A percentile compares a stretch with the other conserved stretches of the same genome.
These are phyloP conservation scores for Lactifluus piperatus DNA, from an alignment of 768 basidiomycete species.

Conservation along the genomic window DNA sequence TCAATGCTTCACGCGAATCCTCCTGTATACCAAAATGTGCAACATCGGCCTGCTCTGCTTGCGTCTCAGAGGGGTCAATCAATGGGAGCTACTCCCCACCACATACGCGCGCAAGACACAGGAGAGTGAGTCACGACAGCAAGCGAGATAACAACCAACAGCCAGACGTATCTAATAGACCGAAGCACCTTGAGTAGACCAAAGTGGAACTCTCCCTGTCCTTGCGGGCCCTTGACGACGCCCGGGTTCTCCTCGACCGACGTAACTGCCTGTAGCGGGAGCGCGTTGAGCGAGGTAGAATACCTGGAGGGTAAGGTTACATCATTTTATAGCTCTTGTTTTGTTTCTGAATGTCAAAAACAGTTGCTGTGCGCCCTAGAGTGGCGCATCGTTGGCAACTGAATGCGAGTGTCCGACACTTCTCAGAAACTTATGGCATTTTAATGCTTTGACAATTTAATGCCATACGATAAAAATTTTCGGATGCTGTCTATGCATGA, in stretches of 20 bases:
- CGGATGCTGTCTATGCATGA: no score
- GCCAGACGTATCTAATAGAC: neutral
- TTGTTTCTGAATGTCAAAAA: no score
- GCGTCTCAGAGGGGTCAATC: conserved; percentile 37
- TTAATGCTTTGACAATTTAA: no score
- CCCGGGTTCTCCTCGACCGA: conserved; percentile 34
- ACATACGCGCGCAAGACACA: no score
- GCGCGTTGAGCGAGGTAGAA: conserved; percentile 41
- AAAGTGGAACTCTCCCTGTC: conserved; percentile 54
- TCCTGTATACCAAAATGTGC: conserved; percentile 53
- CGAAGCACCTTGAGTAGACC: conserved; percentile 48
- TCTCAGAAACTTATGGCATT: no score
- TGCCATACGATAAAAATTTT: no score
- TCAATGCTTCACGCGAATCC: conserved; percentile 42
- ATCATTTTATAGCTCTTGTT: no score
- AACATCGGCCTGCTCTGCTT: conserved; percentile 44
- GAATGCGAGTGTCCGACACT: no score
- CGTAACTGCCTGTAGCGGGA: conserved; percentile 37
- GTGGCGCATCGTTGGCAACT: no score
- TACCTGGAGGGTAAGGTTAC: conserved; percentile 38
- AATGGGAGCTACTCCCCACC: conserved; percentile 47
- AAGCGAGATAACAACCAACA: neutral
- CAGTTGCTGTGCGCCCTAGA: no score
- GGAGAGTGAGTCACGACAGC: neutral
- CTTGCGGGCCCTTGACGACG: conserved; percentile 33